Evolutionary conservation across 2,329 filamentous ascomycete genomes (phyloP).

Genomic region (Peltaster fructicola): DNA sequence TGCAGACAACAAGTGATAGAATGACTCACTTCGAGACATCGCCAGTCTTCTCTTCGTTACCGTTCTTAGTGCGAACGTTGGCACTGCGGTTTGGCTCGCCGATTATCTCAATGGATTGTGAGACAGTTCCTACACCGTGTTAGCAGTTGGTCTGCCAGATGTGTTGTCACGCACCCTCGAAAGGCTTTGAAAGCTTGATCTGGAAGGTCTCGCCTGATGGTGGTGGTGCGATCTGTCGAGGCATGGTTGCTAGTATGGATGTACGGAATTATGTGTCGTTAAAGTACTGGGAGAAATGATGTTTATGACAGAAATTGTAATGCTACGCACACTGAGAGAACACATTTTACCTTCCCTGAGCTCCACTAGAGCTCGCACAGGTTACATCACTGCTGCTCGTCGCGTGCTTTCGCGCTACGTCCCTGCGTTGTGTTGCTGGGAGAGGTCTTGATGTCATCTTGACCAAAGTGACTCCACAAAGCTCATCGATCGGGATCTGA

Average conservation of each 20-base stretch:
- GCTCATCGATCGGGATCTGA: too few relatives aligned
- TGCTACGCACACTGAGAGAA: too few relatives aligned
- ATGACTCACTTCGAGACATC: slow-evolving; percentile 18
- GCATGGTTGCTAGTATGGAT: slow-evolving; percentile 11
- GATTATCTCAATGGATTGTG: slow-evolving; percentile 22
- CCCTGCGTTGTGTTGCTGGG: too few relatives aligned
- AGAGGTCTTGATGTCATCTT: too few relatives aligned
- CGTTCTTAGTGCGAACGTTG: slow-evolving; percentile 17
- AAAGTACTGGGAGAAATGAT: too few relatives aligned
- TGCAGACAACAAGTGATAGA: background rate
- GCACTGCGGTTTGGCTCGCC: slow-evolving; percentile 25
- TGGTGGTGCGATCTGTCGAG: slow-evolving; percentile 19
- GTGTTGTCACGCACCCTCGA: slow-evolving; percentile 11
- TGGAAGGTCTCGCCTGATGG: slow-evolving; percentile 21
- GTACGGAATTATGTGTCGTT: too few relatives aligned
- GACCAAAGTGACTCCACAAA: too few relatives aligned
- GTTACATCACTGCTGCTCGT: too few relatives aligned
- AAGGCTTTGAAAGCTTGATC: slow-evolving; percentile 17
- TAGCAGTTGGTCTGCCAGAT: slow-evolving; percentile 6
- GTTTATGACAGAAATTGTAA: too few relatives aligned
- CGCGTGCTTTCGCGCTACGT: too few relatives aligned
- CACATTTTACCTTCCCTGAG: too few relatives aligned
- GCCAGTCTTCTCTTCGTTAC: slow-evolving; percentile 22
- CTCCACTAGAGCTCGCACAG: too few relatives aligned
- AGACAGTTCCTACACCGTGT: slow-evolving; percentile 13